These are phyloP conservation scores for Xylaria sp. DNA, from an alignment of 2,329 filamentous ascomycete species.

Conservation along the genomic window DNA sequence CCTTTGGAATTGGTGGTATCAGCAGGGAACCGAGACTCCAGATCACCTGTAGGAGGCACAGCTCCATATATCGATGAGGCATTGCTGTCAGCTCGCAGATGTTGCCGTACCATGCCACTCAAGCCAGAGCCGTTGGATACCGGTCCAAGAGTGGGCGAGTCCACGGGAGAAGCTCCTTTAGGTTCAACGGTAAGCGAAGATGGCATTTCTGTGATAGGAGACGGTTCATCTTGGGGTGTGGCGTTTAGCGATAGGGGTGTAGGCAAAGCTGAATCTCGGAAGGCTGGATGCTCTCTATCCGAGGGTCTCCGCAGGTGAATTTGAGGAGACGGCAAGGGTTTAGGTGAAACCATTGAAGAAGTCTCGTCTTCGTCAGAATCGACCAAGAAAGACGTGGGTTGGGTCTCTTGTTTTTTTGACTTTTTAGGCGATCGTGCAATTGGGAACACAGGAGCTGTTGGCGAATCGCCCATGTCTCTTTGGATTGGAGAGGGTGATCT, in stretches of 20 bases:
- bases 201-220: slow-evolving; percentile 44
- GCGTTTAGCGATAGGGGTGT: slow-evolving; percentile 55
- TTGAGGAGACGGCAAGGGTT: slow-evolving; percentile 49
- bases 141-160: slow-evolving; percentile 85
- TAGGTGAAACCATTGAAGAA: slow-evolving; percentile 42
- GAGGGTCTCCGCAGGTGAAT: slow-evolving; percentile 60
- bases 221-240: slow-evolving; percentile 48
- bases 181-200: slow-evolving; percentile 40
- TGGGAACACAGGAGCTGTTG: slow-evolving; percentile 43
- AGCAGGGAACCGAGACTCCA: slow-evolving; percentile 54
- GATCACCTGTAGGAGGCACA: slow-evolving; percentile 53
- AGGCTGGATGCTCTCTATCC: slow-evolving; percentile 66
- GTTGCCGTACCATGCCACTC: slow-evolving; percentile 84
- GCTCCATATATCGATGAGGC: slow-evolving; percentile 80
- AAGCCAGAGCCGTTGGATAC: slow-evolving; percentile 65
- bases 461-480: slow-evolving; percentile 49
- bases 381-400: slow-evolving; percentile 56
- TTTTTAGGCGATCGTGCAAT: slow-evolving; percentile 49
- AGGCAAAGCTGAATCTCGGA: slow-evolving; percentile 59
- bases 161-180: slow-evolving; percentile 54
- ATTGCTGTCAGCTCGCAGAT: slow-evolving; percentile 83
- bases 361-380: slow-evolving; percentile 57
- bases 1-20: slow-evolving; percentile 49
- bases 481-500: slow-evolving; percentile 60
- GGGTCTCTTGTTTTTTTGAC: slow-evolving; percentile 50